Evolutionary conservation across 1,139 yeast species (phyloP).

Genomic region (Sugiyamaella sp.): DNA sequence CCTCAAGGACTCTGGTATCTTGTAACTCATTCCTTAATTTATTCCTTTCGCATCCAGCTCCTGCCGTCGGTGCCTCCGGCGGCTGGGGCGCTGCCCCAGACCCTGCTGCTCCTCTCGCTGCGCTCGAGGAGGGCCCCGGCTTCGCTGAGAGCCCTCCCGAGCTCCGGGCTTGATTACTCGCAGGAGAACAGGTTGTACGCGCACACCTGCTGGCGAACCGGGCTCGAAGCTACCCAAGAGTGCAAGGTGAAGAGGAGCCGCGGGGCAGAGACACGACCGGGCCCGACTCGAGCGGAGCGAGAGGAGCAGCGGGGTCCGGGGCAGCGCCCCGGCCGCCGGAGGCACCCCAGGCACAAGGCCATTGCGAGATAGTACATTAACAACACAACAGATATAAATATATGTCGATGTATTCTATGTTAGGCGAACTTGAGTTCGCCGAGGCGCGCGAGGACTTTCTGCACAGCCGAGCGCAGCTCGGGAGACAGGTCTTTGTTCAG

Average conservation of each 20-base stretch:
- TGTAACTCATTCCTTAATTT: constrained; percentile 36
- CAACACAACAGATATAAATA: background rate
- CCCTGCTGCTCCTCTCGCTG: constrained; percentile 2
- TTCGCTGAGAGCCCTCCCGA: too few species aligned
- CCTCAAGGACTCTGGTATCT: constrained; percentile 80
- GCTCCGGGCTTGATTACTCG: too few species aligned
- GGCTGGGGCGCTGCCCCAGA: constrained; percentile 11
- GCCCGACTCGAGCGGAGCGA: constrained; percentile 7
- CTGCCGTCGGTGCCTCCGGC: constrained; percentile 7
- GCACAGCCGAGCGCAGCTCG: constrained; percentile 70
- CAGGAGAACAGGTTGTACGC: too few species aligned
- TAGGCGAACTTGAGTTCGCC: constrained; percentile 51
- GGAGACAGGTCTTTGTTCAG: constrained; percentile 69
- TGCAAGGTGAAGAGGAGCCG: too few species aligned
- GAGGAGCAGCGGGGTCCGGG: constrained; percentile 1
- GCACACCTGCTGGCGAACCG: too few species aligned
- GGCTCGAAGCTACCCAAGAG: too few species aligned
- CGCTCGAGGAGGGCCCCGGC: background rate
- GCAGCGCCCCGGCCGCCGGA: constrained; percentile 3
- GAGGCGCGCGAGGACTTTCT: constrained; percentile 65
- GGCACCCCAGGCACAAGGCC: background rate
- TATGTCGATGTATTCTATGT: constrained; percentile 9
- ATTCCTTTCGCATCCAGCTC: background rate
- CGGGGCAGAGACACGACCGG: too few species aligned
- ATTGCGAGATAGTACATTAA: background rate